Base-by-base conservation (phyloP, 2,329 filamentous ascomycete species). In the Grosmannia clavigera region DNA sequence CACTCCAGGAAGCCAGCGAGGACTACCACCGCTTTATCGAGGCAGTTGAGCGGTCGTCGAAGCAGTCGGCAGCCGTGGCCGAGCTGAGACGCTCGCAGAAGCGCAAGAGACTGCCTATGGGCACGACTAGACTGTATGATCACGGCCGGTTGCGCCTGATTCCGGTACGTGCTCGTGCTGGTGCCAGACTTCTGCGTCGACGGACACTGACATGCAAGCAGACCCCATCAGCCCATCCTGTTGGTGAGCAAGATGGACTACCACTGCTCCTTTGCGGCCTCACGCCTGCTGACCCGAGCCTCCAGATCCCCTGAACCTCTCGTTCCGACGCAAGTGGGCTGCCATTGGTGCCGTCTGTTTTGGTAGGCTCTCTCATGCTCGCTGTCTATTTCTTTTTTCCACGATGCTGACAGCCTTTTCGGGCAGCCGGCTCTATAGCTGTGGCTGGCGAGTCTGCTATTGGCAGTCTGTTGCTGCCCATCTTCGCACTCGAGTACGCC, bases 401-500 rank as follows among this genome's bases (percentile, higher is more conserved):
- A 10, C 25, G 48, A 53, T 31, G 25, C 51, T 53, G 25, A 53
- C 51, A 31, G 68, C 59, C 29, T 58, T 58, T 58, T 19, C 14
- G 14, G 40, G 40, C 55, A 55, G 53, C 53, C 3, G 69, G 68
- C 35, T 65, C 67, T 5, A 61, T 71, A 0, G 67, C 68, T 3
- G 63, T 70, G 25, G 64, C 68, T 3, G 65, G 67, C 33, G 66
- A 68, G 53, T 38, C 66, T 40, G 67, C 70, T 54, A 66, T 72
- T 55, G 69, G 66, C 40, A 64, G 65, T 3, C 64, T 72, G 43
- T 54, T 62, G 7, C 63, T 71, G 12, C 71, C 71, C 48, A 66
- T 73, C 31, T 73, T 71, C 60, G 63, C 69, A 10, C 66, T 72
- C 58, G 68, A 72, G 62, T 73, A 73, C 57, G 67, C 69, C 14